These are phyloP conservation scores for Cornus suecica DNA, from an alignment of 148 eudicot species.

Conservation along the genomic window DNA sequence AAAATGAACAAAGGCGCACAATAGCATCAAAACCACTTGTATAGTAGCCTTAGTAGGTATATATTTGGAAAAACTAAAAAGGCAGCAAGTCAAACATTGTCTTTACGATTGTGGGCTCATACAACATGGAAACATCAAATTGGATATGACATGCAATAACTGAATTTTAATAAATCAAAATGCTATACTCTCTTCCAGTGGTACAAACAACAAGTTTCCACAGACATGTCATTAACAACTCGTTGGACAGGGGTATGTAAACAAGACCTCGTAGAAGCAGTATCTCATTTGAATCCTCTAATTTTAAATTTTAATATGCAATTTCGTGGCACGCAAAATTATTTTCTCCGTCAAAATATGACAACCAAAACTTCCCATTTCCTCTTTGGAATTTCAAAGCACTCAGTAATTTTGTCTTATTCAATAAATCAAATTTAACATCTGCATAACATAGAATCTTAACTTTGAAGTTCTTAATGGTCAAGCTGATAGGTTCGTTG, in stretches of 20 bases:
- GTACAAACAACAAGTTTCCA: neutral
- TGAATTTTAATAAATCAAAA: too few species aligned
- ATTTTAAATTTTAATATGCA: neutral
- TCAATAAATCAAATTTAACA: neutral
- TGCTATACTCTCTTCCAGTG: too few species aligned
- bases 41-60: neutral
- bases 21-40: conserved; percentile 3
- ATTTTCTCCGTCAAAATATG: neutral
- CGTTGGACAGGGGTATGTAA: neutral
- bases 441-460: neutral
- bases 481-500: neutral
- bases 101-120: too few species aligned
- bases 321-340: neutral
- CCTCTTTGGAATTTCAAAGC: neutral
- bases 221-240: neutral
- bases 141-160: too few species aligned
- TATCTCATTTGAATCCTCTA: neutral
- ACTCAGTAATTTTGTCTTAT: neutral
- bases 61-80: neutral
- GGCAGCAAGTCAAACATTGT: neutral
- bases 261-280: neutral
- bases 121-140: too few species aligned
- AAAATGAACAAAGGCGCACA: neutral
- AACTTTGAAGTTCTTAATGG: neutral
- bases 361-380: neutral